Evolutionary conservation across 2,329 filamentous ascomycete species (phyloP), one percentile per base, ranked within the genome.

Genomic region (Gyromitra esculenta): DNA sequence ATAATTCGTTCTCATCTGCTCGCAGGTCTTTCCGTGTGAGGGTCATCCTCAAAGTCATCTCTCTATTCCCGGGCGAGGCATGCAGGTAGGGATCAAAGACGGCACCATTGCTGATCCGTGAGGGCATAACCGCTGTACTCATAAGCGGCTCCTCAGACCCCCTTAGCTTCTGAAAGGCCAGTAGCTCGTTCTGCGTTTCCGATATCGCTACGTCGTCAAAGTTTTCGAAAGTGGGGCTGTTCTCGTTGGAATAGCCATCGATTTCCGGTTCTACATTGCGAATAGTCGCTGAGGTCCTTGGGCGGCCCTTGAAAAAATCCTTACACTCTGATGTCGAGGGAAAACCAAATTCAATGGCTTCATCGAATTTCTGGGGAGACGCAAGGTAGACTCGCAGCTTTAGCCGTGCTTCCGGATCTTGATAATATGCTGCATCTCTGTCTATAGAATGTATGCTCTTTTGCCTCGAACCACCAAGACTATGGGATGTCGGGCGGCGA

Each of bases 1-100:
- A 92, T 15, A 92, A 87, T 77, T 90, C 87, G 9, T 91, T 89
- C 77, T 95, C 91, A 78, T 90, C 87, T 3, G 91, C 90, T 54
- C 94, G 90, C 62, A 98, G 87, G 82, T 98, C 95, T 0, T 94
- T 92, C 60, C 94, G 87, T 2, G 96, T 98, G 70, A 98, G 87
- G 0, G 95, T 98, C 94, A 98, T 97, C 63, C 94, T 92, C 63
- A 98, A 85, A 1, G 96, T 98, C 94, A 97, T 97, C 83, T 98
- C 94, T 43, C 94, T 88, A 71, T 89, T 91, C 43, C 87, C 87
- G 0, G 87, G 85, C 1, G 88, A 84, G 4, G 86, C 86, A 62
- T 89, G 87, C 9, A 85, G 83, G 80, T 87, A 85, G 37, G 82
- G 77, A 64, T 85, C 83, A 7, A 82, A 73, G 43, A 75, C 48